A percentile compares a stretch with the other conserved stretches of the same genome.
phyloP scores from a whole-genome alignment of 441 rosid species.

The Corymbia calophylla region DNA sequence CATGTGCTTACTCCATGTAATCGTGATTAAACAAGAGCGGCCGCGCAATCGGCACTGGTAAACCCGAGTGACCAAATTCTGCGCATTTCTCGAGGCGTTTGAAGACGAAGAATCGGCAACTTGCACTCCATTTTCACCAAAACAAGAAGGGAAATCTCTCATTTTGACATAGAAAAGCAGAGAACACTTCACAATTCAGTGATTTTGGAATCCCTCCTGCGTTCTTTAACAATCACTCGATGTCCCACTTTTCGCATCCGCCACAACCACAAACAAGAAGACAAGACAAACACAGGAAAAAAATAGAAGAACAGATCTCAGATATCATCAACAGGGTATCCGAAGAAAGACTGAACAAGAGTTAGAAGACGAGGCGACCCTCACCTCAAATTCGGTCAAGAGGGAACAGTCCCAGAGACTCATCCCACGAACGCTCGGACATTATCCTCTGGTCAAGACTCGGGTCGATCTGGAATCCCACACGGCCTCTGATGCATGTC shows the following conservation, averaged over 20 bases:
- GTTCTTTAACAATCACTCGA: slow-evolving; percentile 20
- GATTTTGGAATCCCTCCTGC: background rate
- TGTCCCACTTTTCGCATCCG: slow-evolving; percentile 17
- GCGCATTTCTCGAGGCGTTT: slow-evolving; percentile 49
- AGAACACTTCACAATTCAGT: background rate
- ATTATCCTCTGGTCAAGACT: slow-evolving; percentile 10
- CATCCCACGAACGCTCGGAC: slow-evolving; percentile 21
- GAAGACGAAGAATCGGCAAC: slow-evolving; percentile 83
- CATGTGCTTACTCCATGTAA: slow-evolving; percentile 80
- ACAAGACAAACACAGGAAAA: slow-evolving; percentile 3
- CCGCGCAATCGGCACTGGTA: slow-evolving; percentile 59
- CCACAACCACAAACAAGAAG: slow-evolving; percentile 8
- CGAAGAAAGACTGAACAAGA: background rate
- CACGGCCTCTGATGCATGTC: slow-evolving; percentile 17
- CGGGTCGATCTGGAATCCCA: slow-evolving; percentile 18
- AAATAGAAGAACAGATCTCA: background rate
- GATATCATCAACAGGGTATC: background rate
- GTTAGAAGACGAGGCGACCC: background rate
- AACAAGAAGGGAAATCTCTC: slow-evolving; percentile 97
- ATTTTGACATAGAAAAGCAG: slow-evolving; percentile 19
- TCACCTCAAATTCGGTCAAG: slow-evolving; percentile 19
- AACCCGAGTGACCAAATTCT: slow-evolving; percentile 68
- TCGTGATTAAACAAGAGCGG: slow-evolving; percentile 58
- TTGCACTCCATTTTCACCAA: slow-evolving; percentile 90
- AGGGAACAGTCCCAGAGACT: slow-evolving; percentile 8